A percentile compares a stretch with the other conserved stretches of the same genome.
Evolutionary conservation across 352 stramenopile genomes (phyloP).

Genomic region (Aphanomyces astaci): DNA sequence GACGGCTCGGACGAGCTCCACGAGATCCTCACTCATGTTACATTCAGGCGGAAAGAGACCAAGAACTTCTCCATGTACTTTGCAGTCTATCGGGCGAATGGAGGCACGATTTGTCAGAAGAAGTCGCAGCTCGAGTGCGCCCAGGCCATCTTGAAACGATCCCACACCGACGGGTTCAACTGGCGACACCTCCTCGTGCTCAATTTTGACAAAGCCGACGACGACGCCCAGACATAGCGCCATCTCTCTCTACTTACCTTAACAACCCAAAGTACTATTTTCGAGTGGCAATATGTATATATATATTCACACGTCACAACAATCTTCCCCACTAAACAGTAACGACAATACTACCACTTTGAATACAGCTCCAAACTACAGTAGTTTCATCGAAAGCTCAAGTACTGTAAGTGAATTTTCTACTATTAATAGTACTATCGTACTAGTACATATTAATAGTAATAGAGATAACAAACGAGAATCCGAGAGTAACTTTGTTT

Average conservation of each 20-base stretch:
- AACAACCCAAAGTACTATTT: no score
- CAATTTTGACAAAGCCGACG: neutral
- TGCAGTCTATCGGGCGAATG: neutral
- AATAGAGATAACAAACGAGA: no score
- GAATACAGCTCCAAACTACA: no score
- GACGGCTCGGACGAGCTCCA: neutral
- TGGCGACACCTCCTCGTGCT: conserved; percentile 1
- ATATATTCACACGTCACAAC: no score
- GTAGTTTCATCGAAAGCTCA: no score
- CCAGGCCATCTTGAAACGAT: neutral
- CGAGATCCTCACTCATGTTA: neutral
- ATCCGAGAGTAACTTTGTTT: no score
- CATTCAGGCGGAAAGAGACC: neutral
- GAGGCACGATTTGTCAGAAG: conserved; percentile 5
- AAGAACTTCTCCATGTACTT: neutral
- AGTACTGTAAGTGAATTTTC: no score
- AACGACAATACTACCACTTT: no score
- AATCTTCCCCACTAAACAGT: no score
- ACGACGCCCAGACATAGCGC: neutral
- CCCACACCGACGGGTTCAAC: neutral
- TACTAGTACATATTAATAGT: no score
- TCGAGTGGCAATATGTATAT: no score
- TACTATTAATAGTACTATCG: no score
- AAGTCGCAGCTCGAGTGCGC: conserved; percentile 4
- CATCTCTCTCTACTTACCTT: neutral